Conservation (phyloP, 148 eudicot species). For the Simmondsia chinensis region DNA sequence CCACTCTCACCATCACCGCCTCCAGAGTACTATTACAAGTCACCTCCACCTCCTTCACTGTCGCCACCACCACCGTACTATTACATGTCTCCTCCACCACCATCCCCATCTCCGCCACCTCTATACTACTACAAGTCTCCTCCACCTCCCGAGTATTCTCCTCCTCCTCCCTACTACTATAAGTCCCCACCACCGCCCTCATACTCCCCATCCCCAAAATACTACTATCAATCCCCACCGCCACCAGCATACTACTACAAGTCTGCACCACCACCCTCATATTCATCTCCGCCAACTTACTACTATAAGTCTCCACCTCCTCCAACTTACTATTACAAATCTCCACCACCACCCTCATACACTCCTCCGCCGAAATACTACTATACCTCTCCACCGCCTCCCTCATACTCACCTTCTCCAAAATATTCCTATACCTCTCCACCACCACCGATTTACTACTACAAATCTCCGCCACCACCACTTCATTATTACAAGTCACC, state of each 20-base stretch:
- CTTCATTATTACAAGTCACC: constrained; percentile 10
- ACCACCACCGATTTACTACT: constrained; percentile 14
- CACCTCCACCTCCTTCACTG: too few relatives aligned
- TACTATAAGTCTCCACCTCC: constrained; percentile 29
- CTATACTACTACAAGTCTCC: constrained; percentile 12
- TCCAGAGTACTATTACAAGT: too few relatives aligned
- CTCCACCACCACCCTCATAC: constrained; percentile 10
- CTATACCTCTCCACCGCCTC: constrained; percentile 7
- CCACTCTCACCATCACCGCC: constrained; percentile 8
- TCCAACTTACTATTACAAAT: constrained; percentile 11
- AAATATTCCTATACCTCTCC: constrained; percentile 23
- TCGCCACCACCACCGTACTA: constrained; percentile 13
- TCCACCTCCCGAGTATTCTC: constrained; percentile 7
- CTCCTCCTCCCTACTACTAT: constrained; percentile 1
- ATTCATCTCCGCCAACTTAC: constrained; percentile 12
- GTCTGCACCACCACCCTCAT: constrained; percentile 9
- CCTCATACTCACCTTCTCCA: constrained; percentile 7
- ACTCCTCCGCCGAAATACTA: constrained; percentile 4
- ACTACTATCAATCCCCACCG: constrained; percentile 8
- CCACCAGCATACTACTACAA: constrained; percentile 6
- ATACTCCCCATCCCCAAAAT: constrained; percentile 1
- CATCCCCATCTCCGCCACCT: constrained; percentile 27
- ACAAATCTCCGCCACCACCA: constrained; percentile 28
- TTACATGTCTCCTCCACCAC: constrained; percentile 25
- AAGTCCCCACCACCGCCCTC: constrained; percentile 16